Percentiles rank a stretch among this genome's conserved stretches.
Evolutionary conservation across 208 protist species (phyloP).

Genomic region (Leishmania amazonensis): DNA sequence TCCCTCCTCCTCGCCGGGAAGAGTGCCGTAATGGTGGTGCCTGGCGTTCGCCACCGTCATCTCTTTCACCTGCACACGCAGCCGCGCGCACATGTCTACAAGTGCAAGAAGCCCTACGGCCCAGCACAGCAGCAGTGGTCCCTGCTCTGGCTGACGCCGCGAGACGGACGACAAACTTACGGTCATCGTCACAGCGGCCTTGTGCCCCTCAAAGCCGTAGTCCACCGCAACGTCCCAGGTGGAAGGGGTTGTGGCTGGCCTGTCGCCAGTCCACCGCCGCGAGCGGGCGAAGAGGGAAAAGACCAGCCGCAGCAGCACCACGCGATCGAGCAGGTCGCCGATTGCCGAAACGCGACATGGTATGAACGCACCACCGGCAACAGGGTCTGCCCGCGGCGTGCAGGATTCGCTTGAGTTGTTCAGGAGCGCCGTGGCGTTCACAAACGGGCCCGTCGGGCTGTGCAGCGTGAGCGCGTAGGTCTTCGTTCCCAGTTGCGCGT

Average conservation of each 20-base stretch:
- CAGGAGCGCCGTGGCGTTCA: constrained; percentile 24
- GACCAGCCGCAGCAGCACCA: constrained; percentile 34
- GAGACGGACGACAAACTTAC: constrained; percentile 16
- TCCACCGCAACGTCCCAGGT: constrained; percentile 44
- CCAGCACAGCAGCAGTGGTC: constrained; percentile 27
- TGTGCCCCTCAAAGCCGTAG: constrained; percentile 50
- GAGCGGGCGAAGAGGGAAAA: constrained; percentile 43
- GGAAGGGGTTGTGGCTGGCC: constrained; percentile 23
- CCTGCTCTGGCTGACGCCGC: constrained; percentile 12
- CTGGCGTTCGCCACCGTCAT: not conserved
- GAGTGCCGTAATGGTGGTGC: not conserved
- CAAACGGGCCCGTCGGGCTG: constrained; percentile 37
- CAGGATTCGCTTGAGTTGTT: constrained; percentile 31
- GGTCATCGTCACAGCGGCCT: constrained; percentile 45
- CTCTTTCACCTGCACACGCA: constrained; percentile 9
- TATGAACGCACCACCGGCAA: constrained; percentile 39
- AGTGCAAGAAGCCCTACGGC: constrained; percentile 6
- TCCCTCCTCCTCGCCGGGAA: not conserved
- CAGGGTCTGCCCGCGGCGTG: constrained; percentile 25
- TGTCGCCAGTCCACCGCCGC: constrained; percentile 16
- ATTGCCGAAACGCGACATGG: constrained; percentile 38
- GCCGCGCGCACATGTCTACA: constrained; percentile 15
- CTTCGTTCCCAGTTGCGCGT: constrained; percentile 18
- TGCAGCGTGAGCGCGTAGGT: constrained; percentile 29
- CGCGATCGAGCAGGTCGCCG: constrained; percentile 42